phyloP scores from a whole-genome alignment of 176 grass and related monocot species.

The Aegilops tauschii region DNA sequence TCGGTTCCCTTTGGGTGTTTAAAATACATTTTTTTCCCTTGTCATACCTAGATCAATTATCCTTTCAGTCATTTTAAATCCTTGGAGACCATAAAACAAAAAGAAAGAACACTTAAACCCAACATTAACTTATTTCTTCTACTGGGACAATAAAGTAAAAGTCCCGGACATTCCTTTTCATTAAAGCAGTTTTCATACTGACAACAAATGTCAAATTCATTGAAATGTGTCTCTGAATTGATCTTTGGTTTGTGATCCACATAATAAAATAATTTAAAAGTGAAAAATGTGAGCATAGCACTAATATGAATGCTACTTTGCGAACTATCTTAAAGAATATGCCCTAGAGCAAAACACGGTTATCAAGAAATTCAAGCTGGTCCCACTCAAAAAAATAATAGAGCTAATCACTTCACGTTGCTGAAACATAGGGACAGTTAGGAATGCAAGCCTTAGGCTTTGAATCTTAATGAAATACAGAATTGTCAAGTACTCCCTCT shows the following conservation, averaged over 20 bases:
- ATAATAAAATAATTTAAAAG: not conserved
- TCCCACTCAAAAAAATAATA: not conserved
- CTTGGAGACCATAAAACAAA: not conserved
- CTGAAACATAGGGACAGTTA: not conserved
- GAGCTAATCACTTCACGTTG: not conserved
- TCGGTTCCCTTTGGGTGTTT: not conserved
- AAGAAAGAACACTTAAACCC: not conserved
- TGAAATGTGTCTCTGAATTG: not conserved
- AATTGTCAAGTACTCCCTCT: not conserved
- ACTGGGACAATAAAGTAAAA: not conserved
- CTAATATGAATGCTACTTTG: not conserved
- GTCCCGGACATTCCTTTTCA: not conserved
- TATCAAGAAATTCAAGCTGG: conserved; percentile 10
- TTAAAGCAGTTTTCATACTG: not conserved
- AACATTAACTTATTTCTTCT: not conserved
- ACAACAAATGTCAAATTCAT: not conserved
- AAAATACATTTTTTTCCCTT: not conserved
- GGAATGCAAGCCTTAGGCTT: not conserved
- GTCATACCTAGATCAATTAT: not conserved
- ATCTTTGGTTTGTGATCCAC: not conserved
- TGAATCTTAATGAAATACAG: not conserved
- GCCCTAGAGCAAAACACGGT: not conserved
- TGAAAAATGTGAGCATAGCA: not conserved
- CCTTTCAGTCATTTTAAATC: not conserved
- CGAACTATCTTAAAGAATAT: not conserved